A percentile compares a stretch with the other conserved stretches of the same genome.
phyloP scores from a whole-genome alignment of 257 asterid species.

The Solanum tacnaense region DNA sequence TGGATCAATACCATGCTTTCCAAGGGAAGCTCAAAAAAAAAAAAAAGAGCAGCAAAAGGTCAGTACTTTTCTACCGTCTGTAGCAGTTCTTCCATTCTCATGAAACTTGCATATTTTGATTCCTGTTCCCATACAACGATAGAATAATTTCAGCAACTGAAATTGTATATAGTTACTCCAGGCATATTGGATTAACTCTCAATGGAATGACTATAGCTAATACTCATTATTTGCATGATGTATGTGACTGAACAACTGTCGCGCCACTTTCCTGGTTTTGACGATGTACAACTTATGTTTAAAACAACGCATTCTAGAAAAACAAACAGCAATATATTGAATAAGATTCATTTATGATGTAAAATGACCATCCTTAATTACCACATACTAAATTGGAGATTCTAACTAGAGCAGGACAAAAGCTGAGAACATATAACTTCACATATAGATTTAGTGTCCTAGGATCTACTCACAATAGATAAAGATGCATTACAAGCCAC shows the following conservation, averaged over 20 bases:
- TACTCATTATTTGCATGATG: background rate
- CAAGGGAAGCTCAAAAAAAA: background rate
- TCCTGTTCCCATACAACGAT: constrained; percentile 15
- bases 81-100: constrained; percentile 31
- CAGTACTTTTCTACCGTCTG: constrained; percentile 39
- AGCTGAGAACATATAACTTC: background rate
- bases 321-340: background rate
- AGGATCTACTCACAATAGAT: background rate
- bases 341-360: background rate
- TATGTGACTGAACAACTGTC: background rate
- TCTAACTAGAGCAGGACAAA: background rate
- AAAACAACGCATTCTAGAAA: background rate
- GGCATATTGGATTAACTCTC: background rate
- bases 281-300: background rate
- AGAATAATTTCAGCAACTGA: background rate
- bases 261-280: background rate
- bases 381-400: background rate
- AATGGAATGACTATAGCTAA: background rate
- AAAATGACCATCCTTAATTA: background rate
- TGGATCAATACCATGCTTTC: background rate
- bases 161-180: background rate
- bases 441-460: background rate
- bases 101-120: constrained; percentile 12
- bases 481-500: background rate
- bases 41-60: background rate